Conservation (phyloP, 768 basidiomycete species). For the Lyophyllum semitale region DNA sequence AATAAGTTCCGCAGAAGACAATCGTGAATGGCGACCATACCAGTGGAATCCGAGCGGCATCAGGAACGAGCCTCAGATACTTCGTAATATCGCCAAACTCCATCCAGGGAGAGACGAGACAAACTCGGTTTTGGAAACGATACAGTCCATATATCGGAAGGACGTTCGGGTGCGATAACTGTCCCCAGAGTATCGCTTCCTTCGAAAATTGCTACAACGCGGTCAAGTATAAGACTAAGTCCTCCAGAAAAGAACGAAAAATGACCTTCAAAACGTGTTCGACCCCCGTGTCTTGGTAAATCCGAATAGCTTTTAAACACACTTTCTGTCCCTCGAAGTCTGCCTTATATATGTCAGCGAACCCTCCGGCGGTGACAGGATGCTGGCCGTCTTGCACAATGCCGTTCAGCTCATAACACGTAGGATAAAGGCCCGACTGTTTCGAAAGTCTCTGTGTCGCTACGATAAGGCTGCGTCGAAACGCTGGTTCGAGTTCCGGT, state of each 20-base stretch:
- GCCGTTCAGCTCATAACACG: background rate
- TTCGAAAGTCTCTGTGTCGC: background rate
- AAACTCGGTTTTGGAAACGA: background rate
- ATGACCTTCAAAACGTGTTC: background rate
- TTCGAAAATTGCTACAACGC: background rate
- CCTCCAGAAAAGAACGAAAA: background rate
- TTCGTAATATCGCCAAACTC: background rate
- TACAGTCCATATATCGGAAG: background rate
- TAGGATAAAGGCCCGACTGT: background rate
- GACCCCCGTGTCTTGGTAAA: background rate
- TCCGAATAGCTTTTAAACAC: background rate
- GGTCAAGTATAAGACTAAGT: background rate
- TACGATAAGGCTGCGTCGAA: background rate
- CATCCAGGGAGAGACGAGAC: background rate
- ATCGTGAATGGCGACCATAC: background rate
- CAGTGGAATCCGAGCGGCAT: background rate
- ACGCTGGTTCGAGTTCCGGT: background rate
- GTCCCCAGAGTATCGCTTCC: background rate
- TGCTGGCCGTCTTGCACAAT: background rate
- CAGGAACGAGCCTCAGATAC: background rate
- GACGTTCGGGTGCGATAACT: background rate
- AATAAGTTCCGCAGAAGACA: too few relatives aligned
- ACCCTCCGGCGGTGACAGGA: background rate
- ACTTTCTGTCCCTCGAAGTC: background rate
- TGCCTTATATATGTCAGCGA: background rate